Percentiles rank a stretch among this genome's conserved stretches.
These are phyloP conservation scores for Phialophora verrucosa DNA, from an alignment of 2,329 filamentous ascomycete genomes.

Conservation along the genomic window DNA sequence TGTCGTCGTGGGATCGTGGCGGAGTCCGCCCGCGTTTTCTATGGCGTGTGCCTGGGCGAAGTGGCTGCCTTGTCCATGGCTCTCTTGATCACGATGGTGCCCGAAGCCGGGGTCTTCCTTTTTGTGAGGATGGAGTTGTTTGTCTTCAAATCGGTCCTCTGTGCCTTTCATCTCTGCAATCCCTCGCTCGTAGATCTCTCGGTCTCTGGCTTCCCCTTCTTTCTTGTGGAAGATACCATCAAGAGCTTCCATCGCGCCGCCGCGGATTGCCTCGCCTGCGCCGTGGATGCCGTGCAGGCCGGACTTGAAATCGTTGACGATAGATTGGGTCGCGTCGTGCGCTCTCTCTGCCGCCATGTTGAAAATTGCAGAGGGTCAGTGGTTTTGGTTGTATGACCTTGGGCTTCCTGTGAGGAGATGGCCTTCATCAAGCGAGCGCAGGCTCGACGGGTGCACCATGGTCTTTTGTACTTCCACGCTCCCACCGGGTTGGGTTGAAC, in stretches of 20 bases:
- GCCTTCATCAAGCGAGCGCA: background rate
- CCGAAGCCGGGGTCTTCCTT: background rate
- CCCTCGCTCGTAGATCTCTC: conserved; percentile 46
- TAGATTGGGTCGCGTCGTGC: conserved; percentile 13
- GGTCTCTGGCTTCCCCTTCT: conserved; percentile 46
- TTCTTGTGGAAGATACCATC: conserved; percentile 48
- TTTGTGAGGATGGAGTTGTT: background rate
- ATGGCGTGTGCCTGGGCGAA: conserved; percentile 11
- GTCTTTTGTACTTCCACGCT: background rate
- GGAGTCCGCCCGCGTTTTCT: background rate
- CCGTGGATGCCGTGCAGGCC: conserved; percentile 43
- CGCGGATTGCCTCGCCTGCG: conserved; percentile 50
- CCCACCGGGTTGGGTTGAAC: background rate
- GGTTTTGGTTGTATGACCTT: background rate
- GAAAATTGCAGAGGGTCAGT: background rate
- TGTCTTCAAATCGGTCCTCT: conserved; percentile 14
- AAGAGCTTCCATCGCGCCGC: conserved; percentile 46
- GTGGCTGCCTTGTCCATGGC: conserved; percentile 12
- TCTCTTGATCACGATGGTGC: background rate
- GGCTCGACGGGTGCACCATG: background rate
- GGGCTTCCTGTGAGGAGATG: background rate
- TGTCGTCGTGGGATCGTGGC: background rate
- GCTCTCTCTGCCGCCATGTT: conserved; percentile 17
- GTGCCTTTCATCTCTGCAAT: conserved; percentile 25
- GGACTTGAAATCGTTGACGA: conserved; percentile 24